Evolutionary conservation across 2,329 filamentous ascomycete species (phyloP).

Genomic region (Beauveria scarabaeidicola): DNA sequence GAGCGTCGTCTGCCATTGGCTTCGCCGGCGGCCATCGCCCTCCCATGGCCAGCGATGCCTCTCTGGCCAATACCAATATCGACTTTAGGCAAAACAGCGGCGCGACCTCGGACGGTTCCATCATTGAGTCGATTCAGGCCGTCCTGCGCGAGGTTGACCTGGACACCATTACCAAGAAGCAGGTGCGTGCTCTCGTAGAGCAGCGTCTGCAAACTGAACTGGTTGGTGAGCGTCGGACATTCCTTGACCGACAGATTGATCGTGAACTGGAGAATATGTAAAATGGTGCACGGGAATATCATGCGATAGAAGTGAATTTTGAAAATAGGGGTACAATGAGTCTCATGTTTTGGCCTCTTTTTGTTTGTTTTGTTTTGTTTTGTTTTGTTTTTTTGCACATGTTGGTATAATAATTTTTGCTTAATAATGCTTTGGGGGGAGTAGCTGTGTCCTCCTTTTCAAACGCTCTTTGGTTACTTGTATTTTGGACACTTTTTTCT

Average conservation of each 20-base stretch:
- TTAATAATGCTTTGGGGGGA: conserved; percentile 1
- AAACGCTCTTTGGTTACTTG: neutral
- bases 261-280: conserved; percentile 90
- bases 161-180: conserved; percentile 98
- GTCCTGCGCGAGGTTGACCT: conserved; percentile 85
- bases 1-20: conserved; percentile 40
- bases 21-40: conserved; percentile 38
- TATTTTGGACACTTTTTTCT: neutral
- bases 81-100: conserved; percentile 51
- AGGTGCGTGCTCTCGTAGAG: conserved; percentile 83
- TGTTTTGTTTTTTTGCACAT: neutral
- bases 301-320: neutral
- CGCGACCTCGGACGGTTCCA: conserved; percentile 70
- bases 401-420: neutral
- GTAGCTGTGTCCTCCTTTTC: neutral
- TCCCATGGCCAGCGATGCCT: conserved; percentile 36
- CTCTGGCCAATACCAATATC: conserved; percentile 45
- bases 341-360: neutral
- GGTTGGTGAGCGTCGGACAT: conserved; percentile 73
- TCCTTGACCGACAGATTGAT: conserved; percentile 91
- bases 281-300: conserved; percentile 12
- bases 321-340: neutral
- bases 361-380: neutral
- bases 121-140: conserved; percentile 74
- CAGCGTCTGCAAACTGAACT: conserved; percentile 88